Evolutionary conservation across 805 yeast genomes (phyloP), one percentile per base, ranked within the genome.

Genomic region (Metschnikowia cubensis): DNA sequence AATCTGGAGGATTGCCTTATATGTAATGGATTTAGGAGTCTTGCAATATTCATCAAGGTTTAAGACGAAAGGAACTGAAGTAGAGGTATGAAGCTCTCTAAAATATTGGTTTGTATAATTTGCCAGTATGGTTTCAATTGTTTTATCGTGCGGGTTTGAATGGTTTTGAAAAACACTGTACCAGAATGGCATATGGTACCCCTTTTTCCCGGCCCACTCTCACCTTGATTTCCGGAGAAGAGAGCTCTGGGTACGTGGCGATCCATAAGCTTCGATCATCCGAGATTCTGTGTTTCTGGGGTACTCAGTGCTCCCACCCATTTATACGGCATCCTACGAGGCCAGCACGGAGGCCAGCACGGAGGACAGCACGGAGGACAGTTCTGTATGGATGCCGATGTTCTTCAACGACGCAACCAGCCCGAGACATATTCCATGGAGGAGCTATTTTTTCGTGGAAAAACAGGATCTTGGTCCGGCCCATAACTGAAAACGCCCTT

Each of bases 141-240:
- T 22, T 6, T 22, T 22, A 10, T 7, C 25, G 10, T 3, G 7
- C 10, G 6, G 25, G 25, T 7, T 22, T 22, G 25, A 22, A 22
- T 22, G 7, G 10, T 22, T 22, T 22, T 22, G 25, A 7, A 22
- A 22, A 22, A 22, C 10, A n/a, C n/a, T n/a, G n/a, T n/a, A 91
- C 64, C 99, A 94, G 66, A 77, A 95, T 2, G 99, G 97, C 51
- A 81, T 87, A 29, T 92, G 95, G 85, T 91, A 92, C 68, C 99
- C 99, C 34, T 94, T 94, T 61, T 92, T 94, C 73, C 77, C 99
- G 61, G 97, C 85, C 0, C 99, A 94, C 69, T 97, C 98, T 0
- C 98, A 94, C 70, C 87, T 92, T 47, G 99, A 94, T 66, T 76
- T 97, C 0, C 77, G 85, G 61, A 82, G 98, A 68, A 80, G 97